phyloP scores from a whole-genome alignment of 768 basidiomycete species.

The Suillus bovinus region DNA sequence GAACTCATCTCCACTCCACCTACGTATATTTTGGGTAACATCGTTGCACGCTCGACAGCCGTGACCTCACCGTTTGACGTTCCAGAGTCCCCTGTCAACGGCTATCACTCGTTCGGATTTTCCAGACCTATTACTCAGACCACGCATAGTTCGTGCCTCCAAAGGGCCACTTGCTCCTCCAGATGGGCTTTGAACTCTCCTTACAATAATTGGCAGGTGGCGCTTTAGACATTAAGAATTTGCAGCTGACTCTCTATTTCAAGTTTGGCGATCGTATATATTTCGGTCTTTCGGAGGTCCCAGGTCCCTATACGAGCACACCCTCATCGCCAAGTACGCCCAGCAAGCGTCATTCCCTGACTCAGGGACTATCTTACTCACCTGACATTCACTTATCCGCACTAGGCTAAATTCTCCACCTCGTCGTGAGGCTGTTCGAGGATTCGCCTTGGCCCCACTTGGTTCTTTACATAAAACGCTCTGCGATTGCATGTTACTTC shows the following conservation, averaged over 20 bases:
- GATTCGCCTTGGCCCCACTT: not conserved
- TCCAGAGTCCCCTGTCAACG: not conserved
- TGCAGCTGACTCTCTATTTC: not conserved
- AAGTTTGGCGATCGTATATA: not conserved
- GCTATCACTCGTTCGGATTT: not conserved
- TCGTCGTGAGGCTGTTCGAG: not conserved
- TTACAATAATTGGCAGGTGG: not conserved
- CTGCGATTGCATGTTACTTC: not conserved
- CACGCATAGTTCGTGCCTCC: too few relatives aligned
- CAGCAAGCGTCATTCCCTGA: not conserved
- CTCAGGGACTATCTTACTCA: slow-evolving; percentile 2
- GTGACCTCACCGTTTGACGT: not conserved
- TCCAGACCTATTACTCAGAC: too few relatives aligned
- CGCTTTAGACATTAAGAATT: not conserved
- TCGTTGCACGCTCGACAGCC: not conserved
- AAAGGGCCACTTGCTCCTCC: too few relatives aligned
- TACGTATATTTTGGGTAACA: slow-evolving; percentile 6
- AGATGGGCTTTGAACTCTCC: too few relatives aligned
- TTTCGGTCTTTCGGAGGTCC: not conserved
- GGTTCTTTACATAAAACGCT: not conserved
- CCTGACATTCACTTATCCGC: not conserved
- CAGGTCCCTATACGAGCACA: not conserved
- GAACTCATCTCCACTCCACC: slow-evolving; percentile 5
- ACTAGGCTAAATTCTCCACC: not conserved
- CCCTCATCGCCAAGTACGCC: not conserved